A percentile compares a stretch with the other conserved stretches of the same genome.
phyloP scores from a whole-genome alignment of 768 basidiomycete species.

The Russula sp. region DNA sequence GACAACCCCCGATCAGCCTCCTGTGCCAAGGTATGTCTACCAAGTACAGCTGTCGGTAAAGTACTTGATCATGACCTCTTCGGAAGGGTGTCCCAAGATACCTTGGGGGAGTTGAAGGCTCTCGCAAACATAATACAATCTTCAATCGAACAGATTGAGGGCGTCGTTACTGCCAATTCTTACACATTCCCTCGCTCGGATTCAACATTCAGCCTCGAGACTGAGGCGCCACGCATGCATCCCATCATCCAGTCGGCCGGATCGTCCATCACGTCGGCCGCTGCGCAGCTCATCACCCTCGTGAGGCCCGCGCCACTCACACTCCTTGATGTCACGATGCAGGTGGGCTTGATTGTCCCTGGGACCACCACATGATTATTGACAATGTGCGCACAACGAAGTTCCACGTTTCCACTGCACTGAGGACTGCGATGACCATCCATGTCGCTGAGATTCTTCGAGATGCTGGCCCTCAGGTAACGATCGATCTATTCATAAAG shows the following conservation, averaged over 20 bases:
- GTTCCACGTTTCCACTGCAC: not conserved
- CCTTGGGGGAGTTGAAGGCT: slow-evolving; percentile 6
- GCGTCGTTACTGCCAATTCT: not conserved
- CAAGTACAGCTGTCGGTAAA: no score
- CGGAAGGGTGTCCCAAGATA: not conserved
- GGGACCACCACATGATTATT: not conserved
- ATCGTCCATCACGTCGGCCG: slow-evolving; percentile 5
- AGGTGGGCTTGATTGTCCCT: not conserved
- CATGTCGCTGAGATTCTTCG: slow-evolving; percentile 21
- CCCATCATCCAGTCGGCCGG: slow-evolving; percentile 3
- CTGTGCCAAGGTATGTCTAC: no score
- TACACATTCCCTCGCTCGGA: slow-evolving; percentile 2
- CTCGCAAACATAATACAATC: slow-evolving; percentile 14
- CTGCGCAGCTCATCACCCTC: not conserved
- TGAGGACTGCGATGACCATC: not conserved
- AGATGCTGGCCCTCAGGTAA: slow-evolving; percentile 18
- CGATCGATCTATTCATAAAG: not conserved
- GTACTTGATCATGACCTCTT: not conserved
- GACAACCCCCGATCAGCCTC: no score
- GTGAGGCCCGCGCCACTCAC: slow-evolving; percentile 2
- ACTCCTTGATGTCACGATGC: not conserved
- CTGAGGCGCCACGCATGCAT: slow-evolving; percentile 3
- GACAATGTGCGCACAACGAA: not conserved
- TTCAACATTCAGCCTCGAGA: not conserved
- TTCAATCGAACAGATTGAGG: slow-evolving; percentile 4